A percentile compares a stretch with the other conserved stretches of the same genome.
These are phyloP conservation scores for Gypsophila paniculata DNA, from an alignment of 179 eudicot species.

Conservation along the genomic window DNA sequence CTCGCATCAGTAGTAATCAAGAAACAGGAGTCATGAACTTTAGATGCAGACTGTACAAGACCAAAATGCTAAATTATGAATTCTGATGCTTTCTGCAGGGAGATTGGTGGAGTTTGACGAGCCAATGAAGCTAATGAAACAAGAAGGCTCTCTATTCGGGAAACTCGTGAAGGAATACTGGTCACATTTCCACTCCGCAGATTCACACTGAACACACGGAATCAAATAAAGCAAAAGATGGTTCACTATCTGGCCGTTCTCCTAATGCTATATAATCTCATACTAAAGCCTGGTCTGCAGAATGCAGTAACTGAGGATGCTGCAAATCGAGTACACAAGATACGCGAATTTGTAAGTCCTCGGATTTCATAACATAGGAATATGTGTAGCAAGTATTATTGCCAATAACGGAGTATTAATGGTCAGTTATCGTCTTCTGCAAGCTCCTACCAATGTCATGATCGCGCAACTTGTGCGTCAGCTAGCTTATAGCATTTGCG, in stretches of 20 bases:
- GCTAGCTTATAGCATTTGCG: too few species aligned
- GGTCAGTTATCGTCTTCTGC: background rate
- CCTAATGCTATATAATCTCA: background rate
- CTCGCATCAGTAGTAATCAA: background rate
- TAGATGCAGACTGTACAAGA: background rate
- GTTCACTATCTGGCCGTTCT: background rate
- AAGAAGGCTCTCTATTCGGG: slow-evolving; percentile 57
- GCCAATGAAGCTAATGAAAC: slow-evolving; percentile 30
- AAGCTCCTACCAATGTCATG: too few species aligned
- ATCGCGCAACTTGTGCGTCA: too few species aligned
- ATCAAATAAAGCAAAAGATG: background rate
- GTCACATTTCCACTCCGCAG: slow-evolving; percentile 52
- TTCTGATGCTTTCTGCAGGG: slow-evolving; percentile 15
- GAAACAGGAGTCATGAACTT: background rate
- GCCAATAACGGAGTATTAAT: background rate
- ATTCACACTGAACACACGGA: slow-evolving; percentile 32
- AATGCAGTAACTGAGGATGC: background rate
- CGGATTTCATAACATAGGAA: background rate
- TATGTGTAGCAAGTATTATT: background rate
- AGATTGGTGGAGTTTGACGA: slow-evolving; percentile 26
- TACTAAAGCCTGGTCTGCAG: background rate
- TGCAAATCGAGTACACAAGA: background rate
- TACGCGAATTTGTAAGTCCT: too few species aligned
- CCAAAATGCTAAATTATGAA: background rate
- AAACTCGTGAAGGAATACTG: slow-evolving; percentile 46